phyloP scores from a whole-genome alignment of 768 basidiomycete genomes.

The Tulasnella sp. region DNA sequence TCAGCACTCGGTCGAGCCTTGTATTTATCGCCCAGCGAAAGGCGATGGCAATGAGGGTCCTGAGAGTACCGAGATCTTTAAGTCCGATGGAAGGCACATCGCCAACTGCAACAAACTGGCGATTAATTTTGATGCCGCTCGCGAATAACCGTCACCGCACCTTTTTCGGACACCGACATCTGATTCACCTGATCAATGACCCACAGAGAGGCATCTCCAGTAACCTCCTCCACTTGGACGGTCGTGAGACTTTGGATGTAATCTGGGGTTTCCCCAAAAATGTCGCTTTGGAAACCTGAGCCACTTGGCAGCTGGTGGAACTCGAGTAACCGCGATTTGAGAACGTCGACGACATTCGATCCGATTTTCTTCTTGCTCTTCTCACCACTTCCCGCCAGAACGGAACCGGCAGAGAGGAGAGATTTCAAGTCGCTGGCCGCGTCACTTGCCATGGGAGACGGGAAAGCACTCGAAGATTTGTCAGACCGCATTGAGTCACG shows the following conservation, averaged over 20 bases:
- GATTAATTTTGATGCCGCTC: background rate
- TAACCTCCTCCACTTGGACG: background rate
- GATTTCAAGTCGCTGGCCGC: background rate
- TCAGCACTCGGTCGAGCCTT: slow-evolving; percentile 46
- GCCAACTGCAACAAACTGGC: background rate
- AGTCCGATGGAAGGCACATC: slow-evolving; percentile 47
- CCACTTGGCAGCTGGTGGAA: background rate
- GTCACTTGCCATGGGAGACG: background rate
- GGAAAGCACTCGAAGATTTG: background rate
- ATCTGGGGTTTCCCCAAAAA: background rate
- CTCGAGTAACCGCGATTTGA: slow-evolving; percentile 4
- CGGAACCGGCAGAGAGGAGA: background rate
- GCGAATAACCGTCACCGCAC: background rate
- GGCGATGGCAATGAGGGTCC: slow-evolving; percentile 60
- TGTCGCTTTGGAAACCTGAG: background rate
- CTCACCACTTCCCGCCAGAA: background rate
- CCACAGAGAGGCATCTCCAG: background rate
- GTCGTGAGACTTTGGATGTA: background rate
- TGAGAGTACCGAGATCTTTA: slow-evolving; percentile 59
- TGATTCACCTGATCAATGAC: background rate
- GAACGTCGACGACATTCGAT: slow-evolving; percentile 6
- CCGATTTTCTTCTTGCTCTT: slow-evolving; percentile 5
- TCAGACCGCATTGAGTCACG: background rate
- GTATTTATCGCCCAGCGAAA: slow-evolving; percentile 71
- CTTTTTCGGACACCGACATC: background rate